Base-by-base conservation (phyloP, 345 rosid species). In the Rhizophora apiculata region DNA sequence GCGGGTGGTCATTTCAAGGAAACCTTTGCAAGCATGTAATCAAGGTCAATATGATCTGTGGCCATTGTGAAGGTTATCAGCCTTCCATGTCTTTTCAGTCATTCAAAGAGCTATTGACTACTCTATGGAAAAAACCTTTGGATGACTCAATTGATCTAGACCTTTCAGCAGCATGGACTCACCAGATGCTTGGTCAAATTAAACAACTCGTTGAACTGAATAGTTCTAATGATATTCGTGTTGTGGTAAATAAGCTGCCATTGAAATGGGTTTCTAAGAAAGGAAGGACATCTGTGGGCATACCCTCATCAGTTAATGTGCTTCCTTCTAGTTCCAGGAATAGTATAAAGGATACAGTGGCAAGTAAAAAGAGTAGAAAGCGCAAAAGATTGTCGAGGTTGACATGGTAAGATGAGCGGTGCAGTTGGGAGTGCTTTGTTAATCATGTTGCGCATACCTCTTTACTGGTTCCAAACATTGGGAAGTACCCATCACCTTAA, bases 1-100 rank as follows among this genome's bases (percentile, higher is more conserved):
- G 37, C 0, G 37, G 2, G 2, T 34, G 37, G 37, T 34, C 37
- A 34, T 8, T 34, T 34, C 37, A 85, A 73, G 99, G 96, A 60
- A 92, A 92, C 78, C 75, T 95, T 59, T 95, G 99, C 91, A 95
- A 95, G 78, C 99, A 95, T 76, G 88, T 92, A 77, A 78, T 90
- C 49, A 92, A 92, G 83, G 97, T 88, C 53, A 92, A 92, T 63
- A 81, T 85, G 83, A 78, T 86, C 0, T 85, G 90, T 46, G 87
- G 82, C 76, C 80, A 78, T 68, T 70, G 24, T 11, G 62, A 68
- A 78, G 81, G 80, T 3, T 81, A 67, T 69, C 79, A 72, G 62
- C 85, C 81, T 54, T 85, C 89, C 62, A 85, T 90, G 89, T 95
- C 99, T 15, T 81, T 81, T 64, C 83, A 56, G 67, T 88, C 97